phyloP scores from a whole-genome alignment of 2,329 filamentous ascomycete genomes.

The Sporothrix luriei region DNA sequence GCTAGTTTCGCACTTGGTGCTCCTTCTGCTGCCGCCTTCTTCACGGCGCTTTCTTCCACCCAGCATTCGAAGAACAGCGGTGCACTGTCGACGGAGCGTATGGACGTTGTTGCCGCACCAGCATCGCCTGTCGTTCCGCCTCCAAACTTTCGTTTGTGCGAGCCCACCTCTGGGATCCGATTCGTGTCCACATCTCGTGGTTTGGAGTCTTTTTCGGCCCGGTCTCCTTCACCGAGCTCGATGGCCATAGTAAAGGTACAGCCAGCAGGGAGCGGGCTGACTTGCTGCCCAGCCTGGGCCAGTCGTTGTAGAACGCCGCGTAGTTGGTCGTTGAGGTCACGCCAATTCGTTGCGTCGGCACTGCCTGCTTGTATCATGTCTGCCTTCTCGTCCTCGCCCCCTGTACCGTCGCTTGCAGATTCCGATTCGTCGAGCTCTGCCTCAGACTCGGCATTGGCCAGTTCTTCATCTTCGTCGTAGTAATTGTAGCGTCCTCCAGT shows the following conservation, averaged over 20 bases:
- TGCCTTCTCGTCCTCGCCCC: neutral
- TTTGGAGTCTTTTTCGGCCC: too few species aligned
- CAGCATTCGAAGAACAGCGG: constrained; percentile 67
- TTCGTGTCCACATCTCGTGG: constrained; percentile 13
- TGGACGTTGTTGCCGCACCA: constrained; percentile 48
- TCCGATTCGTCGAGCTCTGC: constrained; percentile 27
- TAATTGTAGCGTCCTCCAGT: constrained; percentile 26
- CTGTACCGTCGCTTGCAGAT: constrained; percentile 7
- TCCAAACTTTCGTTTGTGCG: constrained; percentile 21
- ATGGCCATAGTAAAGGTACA: constrained; percentile 78
- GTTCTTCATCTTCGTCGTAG: constrained; percentile 32
- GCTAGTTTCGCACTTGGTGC: constrained; percentile 5
- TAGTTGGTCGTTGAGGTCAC: constrained; percentile 71
- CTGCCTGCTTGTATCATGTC: constrained; percentile 25
- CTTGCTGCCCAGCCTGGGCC: constrained; percentile 59
- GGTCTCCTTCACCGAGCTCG: constrained; percentile 55
- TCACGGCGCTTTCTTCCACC: constrained; percentile 59
- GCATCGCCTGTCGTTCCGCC: constrained; percentile 27
- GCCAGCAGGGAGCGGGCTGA: constrained; percentile 60
- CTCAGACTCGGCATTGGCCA: constrained; percentile 28
- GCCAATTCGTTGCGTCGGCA: constrained; percentile 49
- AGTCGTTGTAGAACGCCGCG: constrained; percentile 67
- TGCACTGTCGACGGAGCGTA: constrained; percentile 59
- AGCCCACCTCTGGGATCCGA: constrained; percentile 27
- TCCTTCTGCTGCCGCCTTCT: constrained; percentile 7